Conservation (phyloP, 2,329 filamentous ascomycete species). For the Hypoxylon rubiginosum region DNA sequence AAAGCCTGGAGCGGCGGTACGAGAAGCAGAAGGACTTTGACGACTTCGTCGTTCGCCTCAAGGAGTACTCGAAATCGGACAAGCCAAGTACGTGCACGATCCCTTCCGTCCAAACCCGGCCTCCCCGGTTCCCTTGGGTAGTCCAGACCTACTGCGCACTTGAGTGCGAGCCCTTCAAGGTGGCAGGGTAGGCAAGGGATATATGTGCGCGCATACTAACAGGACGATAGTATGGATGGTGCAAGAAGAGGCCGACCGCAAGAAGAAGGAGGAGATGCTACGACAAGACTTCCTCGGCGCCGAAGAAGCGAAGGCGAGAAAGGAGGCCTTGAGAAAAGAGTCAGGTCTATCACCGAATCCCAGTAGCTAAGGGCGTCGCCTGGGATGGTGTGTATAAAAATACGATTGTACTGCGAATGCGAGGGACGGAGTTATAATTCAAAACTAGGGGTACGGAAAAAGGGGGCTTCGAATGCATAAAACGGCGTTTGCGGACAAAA, state of each 20-base stretch:
- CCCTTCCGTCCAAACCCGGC: not conserved
- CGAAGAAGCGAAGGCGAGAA: conserved; percentile 56
- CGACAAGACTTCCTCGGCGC: conserved; percentile 52
- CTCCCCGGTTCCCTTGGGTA: not conserved
- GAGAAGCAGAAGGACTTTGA: conserved; percentile 88
- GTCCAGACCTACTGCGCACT: not conserved
- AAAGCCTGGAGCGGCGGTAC: conserved; percentile 83
- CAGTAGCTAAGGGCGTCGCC: conserved; percentile 8
- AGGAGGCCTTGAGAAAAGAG: conserved; percentile 58
- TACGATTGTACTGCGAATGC: conserved; percentile 26
- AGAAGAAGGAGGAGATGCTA: conserved; percentile 53
- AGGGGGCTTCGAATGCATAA: conserved; percentile 9
- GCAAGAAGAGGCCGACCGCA: conserved; percentile 57
- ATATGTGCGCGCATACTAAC: conserved; percentile 17
- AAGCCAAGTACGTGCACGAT: conserved; percentile 81
- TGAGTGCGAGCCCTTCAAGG: not conserved
- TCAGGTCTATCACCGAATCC: conserved; percentile 43
- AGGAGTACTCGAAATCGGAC: conserved; percentile 90
- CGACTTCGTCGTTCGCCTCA: conserved; percentile 85
- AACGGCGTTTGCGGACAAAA: conserved; percentile 32
- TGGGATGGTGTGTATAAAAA: conserved; percentile 5
- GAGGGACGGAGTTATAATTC: conserved; percentile 12
- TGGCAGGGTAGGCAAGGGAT: not conserved
- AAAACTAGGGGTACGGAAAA: conserved; percentile 13
- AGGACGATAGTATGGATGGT: conserved; percentile 59